These are phyloP conservation scores for Coemansia sp. DNA, from an alignment of 192 early-diverging fungal genomes.

Conservation along the genomic window DNA sequence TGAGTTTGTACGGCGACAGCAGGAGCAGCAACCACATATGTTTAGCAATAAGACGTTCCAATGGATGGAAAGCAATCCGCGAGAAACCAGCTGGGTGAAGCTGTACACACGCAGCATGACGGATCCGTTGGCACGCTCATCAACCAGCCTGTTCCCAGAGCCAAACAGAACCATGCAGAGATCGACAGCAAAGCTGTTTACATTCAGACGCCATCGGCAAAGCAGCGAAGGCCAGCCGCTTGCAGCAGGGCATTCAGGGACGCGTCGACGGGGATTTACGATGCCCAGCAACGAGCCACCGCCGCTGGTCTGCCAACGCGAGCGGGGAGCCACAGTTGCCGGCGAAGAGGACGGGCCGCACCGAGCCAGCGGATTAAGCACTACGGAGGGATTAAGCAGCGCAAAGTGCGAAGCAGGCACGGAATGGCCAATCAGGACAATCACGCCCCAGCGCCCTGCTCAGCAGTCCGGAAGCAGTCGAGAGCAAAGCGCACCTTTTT, in stretches of 20 bases:
- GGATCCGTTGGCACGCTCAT: conserved; percentile 43
- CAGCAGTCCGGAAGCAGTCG: not conserved
- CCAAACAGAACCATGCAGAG: conserved; percentile 29
- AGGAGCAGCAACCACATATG: conserved; percentile 45
- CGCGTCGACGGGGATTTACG: conserved; percentile 39
- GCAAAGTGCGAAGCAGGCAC: not conserved
- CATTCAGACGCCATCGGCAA: conserved; percentile 38
- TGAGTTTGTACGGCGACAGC: conserved; percentile 54
- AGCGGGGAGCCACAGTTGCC: conserved; percentile 2
- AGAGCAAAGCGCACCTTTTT: conserved; percentile 2
- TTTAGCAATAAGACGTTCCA: conserved; percentile 47
- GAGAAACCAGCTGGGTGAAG: conserved; percentile 39
- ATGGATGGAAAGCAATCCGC: conserved; percentile 43
- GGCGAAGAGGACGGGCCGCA: not conserved
- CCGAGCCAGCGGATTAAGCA: too few relatives aligned
- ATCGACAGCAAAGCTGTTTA: conserved; percentile 30
- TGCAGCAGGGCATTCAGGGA: conserved; percentile 21
- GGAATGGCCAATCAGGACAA: conserved; percentile 14
- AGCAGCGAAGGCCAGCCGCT: conserved; percentile 44
- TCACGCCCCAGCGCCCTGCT: conserved; percentile 15
- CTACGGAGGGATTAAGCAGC: not conserved
- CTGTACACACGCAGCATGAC: conserved; percentile 18
- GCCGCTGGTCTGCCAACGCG: not conserved
- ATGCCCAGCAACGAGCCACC: conserved; percentile 32
- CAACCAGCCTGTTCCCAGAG: conserved; percentile 40